Conservation (phyloP, 2,329 filamentous ascomycete species). For the Akanthomyces lecanii region DNA sequence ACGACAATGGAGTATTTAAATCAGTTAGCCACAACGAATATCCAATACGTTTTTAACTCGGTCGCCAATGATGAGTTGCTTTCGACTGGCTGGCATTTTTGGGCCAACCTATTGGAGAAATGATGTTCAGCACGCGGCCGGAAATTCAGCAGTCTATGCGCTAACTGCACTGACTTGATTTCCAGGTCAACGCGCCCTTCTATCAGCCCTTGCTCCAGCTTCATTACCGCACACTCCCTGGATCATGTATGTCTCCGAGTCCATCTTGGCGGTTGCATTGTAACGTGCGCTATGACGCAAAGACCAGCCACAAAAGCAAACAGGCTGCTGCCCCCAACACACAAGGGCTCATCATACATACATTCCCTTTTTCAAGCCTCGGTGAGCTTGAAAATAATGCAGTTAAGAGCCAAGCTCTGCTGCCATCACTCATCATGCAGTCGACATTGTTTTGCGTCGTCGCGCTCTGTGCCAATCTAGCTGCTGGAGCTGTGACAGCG, state of each 20-base stretch:
- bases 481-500: background rate
- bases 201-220: background rate
- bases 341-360: background rate
- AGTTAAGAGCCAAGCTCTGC: background rate
- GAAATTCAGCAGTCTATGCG: background rate
- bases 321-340: background rate
- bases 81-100: background rate
- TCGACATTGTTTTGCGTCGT: background rate
- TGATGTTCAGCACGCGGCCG: background rate
- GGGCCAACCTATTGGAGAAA: no score
- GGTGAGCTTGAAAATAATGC: background rate
- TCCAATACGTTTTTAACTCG: background rate
- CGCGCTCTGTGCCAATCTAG: background rate
- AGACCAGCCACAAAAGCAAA: background rate
- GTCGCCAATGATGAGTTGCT: background rate
- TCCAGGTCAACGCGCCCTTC: background rate
- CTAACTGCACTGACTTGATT: background rate
- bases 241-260: background rate
- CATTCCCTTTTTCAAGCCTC: background rate
- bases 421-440: background rate
- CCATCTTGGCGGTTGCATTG: background rate
- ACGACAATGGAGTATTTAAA: background rate
- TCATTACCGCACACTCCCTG: background rate
- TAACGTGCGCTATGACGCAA: background rate
- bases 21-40: background rate